Conservation (phyloP, 2,329 filamentous ascomycete species). For the Aspergillus ochraceus region DNA sequence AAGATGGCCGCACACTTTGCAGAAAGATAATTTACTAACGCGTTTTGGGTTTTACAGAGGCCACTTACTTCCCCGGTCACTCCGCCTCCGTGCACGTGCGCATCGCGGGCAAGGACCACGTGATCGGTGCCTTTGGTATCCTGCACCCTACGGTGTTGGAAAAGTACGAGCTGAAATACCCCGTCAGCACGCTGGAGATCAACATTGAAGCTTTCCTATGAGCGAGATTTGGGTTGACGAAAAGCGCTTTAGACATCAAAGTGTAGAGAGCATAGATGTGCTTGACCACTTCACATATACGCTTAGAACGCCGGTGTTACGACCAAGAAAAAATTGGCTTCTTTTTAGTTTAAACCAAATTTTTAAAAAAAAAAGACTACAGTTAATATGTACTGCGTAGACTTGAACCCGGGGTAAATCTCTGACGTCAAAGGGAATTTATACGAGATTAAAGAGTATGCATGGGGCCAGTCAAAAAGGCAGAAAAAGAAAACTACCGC, state of each 20-base stretch:
- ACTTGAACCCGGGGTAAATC: neutral
- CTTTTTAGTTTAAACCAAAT: neutral
- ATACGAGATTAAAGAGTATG: neutral
- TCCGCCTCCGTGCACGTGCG: slow-evolving; percentile 81
- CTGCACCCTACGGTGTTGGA: slow-evolving; percentile 90
- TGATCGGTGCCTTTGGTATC: slow-evolving; percentile 90
- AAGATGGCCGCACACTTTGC: neutral
- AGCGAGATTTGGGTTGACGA: slow-evolving; percentile 8
- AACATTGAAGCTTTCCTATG: slow-evolving; percentile 91
- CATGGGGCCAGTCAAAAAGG: neutral
- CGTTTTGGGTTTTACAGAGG: slow-evolving; percentile 49
- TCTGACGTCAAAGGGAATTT: too few relatives aligned
- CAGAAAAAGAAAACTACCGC: neutral
- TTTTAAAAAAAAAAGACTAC: neutral
- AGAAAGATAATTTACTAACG: slow-evolving; percentile 1
- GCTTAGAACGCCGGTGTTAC: neutral
- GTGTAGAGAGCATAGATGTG: slow-evolving; percentile 2
- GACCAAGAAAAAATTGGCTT: neutral
- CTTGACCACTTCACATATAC: neutral
- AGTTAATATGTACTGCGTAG: slow-evolving; percentile 1
- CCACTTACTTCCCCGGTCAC: slow-evolving; percentile 89
- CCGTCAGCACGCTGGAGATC: slow-evolving; percentile 90
- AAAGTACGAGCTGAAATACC: slow-evolving; percentile 89
- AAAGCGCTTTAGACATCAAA: neutral
- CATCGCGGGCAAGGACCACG: slow-evolving; percentile 68